Evolutionary conservation across 148 eudicot genomes (phyloP), one percentile per base, ranked within the genome.

Genomic region (Euryodendron excelsum): DNA sequence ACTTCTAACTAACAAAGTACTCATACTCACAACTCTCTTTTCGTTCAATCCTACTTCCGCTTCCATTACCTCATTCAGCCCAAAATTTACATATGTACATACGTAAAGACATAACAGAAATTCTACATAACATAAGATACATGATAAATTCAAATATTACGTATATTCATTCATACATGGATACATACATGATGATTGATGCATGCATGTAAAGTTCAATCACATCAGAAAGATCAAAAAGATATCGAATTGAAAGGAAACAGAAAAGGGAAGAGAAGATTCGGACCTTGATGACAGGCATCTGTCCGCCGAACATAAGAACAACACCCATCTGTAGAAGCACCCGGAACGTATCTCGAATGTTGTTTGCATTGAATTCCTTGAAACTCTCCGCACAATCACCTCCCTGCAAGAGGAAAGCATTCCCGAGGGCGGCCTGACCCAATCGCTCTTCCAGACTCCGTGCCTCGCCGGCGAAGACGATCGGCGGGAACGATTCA

Each of bases 311-410:
- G 58, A 90, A 90, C 91, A 89, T 92, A 65, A 92, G 93, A 62
- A 90, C 97, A 81, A 87, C 92, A 74, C 92, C 78, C 97, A 92
- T 92, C 83, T 92, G 93, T 50, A 92, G 79, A 73, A 92, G 55
- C 58, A 92, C 86, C 80, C 97, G 79, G 48, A 92, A 87, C 59
- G 97, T 92, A 83, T 92, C 97, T 81, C 93, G 82, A 73, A 90
- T 86, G 74, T 92, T 90, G 79, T 90, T 86, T 45, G 93, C 93
- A 72, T 69, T 87, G 62, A 92, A 92, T 39, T 92, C 97, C 76
- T 90, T 90, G 60, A 92, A 92, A 70, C 92, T 92, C 88, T 92
- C 96, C 23, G 92, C 96, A 82, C 93, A 92, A 80, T 92, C 93
- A 0, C 97, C 97, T 23, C 93, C 97, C 79, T 90, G 93, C 37